Conservation (phyloP, 1,284 basidiomycete genomes). For the Tremellales sp. region DNA sequence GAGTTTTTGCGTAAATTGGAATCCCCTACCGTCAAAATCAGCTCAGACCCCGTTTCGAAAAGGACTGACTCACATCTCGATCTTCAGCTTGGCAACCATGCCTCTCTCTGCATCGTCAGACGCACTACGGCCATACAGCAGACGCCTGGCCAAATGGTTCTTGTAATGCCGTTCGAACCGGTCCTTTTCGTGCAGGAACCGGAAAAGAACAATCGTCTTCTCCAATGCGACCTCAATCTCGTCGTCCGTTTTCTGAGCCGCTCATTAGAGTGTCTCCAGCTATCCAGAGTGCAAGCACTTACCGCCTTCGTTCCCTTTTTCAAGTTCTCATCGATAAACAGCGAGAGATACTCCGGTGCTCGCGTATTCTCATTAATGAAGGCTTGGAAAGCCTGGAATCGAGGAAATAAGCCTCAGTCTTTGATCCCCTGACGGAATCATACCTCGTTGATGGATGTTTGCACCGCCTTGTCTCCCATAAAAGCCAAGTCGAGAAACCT, state of each 20-base stretch:
- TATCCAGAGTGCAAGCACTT: conserved; percentile 41
- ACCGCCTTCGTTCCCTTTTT: conserved; percentile 94
- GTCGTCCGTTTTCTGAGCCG: conserved; percentile 80
- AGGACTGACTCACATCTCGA: conserved; percentile 57
- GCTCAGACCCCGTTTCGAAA: not conserved
- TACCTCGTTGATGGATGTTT: conserved; percentile 84
- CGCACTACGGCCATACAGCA: conserved; percentile 79
- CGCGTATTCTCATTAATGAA: conserved; percentile 89
- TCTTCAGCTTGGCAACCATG: conserved; percentile 97
- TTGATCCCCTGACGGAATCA: not conserved
- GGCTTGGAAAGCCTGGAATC: conserved; percentile 74
- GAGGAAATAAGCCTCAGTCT: conserved; percentile 9
- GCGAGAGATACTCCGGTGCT: conserved; percentile 88
- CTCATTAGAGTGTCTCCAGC: not conserved
- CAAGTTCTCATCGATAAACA: conserved; percentile 96
- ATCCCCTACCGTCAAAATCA: conserved; percentile 57
- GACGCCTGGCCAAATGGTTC: conserved; percentile 85
- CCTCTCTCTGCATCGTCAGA: conserved; percentile 97
- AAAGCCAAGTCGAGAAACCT: conserved; percentile 69
- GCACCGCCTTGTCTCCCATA: conserved; percentile 68
- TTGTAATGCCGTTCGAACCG: conserved; percentile 99
- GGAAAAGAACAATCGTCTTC: conserved; percentile 93
- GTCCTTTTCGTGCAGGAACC: conserved; percentile 93
- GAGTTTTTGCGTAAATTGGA: conserved; percentile 95
- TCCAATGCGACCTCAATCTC: conserved; percentile 87